phyloP scores from a whole-genome alignment of 208 protist species.

The Leishmania guyanensis region DNA sequence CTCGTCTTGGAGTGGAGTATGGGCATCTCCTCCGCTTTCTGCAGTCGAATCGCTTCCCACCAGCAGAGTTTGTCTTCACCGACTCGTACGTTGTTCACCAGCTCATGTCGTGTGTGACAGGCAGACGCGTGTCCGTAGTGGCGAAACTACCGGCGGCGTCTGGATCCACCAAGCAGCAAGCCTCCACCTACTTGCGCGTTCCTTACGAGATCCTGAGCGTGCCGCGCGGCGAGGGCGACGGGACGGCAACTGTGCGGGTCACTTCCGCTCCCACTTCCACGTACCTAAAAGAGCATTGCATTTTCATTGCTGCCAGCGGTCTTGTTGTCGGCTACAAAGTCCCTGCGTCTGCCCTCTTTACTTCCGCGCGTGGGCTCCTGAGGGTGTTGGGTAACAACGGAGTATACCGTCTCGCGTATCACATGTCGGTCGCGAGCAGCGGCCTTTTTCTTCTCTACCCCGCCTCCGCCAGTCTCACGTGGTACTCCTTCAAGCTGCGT shows the following conservation, averaged over 20 bases:
- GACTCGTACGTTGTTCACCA: constrained; percentile 34
- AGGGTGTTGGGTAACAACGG: constrained; percentile 10
- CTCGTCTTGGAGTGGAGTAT: constrained; percentile 19
- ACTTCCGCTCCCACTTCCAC: constrained; percentile 1
- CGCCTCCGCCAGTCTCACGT: constrained; percentile 6
- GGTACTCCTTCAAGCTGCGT: constrained; percentile 6
- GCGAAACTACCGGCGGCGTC: constrained; percentile 8
- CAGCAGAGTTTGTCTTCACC: constrained; percentile 13
- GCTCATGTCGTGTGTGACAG: constrained; percentile 19
- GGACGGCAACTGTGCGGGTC: constrained; percentile 6
- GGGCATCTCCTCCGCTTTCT: constrained; percentile 21
- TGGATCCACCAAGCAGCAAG: constrained; percentile 12
- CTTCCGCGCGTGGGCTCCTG: constrained; percentile 9
- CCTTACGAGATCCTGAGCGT: constrained; percentile 24
- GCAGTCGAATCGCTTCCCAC: constrained; percentile 1
- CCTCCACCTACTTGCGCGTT: constrained; percentile 25
- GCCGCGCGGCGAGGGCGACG: background rate
- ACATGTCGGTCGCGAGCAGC: constrained; percentile 29
- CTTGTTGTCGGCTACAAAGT: constrained; percentile 32
- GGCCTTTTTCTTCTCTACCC: constrained; percentile 28
- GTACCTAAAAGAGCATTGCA: constrained; percentile 14
- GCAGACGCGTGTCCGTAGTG: constrained; percentile 19
- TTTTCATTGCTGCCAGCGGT: constrained; percentile 5
- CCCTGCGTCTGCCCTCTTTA: constrained; percentile 14
- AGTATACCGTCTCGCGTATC: constrained; percentile 24